These are phyloP conservation scores for Phlebiopsis flavidoalba DNA, from an alignment of 768 basidiomycete species.

Conservation along the genomic window DNA sequence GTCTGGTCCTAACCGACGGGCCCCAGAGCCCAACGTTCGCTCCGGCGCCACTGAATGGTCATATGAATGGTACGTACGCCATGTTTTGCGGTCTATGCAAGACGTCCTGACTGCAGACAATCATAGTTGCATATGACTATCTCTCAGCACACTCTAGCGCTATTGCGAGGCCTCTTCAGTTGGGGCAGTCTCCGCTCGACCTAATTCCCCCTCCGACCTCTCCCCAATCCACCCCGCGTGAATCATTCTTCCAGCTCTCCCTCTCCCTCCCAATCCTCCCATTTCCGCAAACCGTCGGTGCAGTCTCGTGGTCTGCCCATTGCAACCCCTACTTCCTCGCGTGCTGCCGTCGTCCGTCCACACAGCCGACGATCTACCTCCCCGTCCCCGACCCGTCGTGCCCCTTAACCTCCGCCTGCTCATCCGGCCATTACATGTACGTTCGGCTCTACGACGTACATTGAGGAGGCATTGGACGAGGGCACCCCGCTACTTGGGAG, in stretches of 20 bases:
- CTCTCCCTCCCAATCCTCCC: conserved; percentile 51
- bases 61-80: conserved; percentile 49
- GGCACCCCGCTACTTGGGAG: conserved; percentile 76
- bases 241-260: conserved; percentile 18
- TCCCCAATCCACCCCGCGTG: conserved; percentile 36
- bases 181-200: conserved; percentile 57
- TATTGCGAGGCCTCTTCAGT: conserved; percentile 68
- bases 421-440: conserved; percentile 79
- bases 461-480: conserved; percentile 62
- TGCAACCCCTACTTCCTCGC: conserved; percentile 54
- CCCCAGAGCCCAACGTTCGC: conserved; percentile 46
- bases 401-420: conserved; percentile 67
- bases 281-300: conserved; percentile 40
- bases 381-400: conserved; percentile 72
- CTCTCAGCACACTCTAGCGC: conserved; percentile 77
- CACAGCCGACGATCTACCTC: conserved; percentile 66
- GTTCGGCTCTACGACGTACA: conserved; percentile 63
- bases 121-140: conserved; percentile 70
- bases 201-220: conserved; percentile 42
- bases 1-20: conserved; percentile 41
- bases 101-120: not conserved
- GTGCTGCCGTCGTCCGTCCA: conserved; percentile 58
- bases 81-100: not conserved
- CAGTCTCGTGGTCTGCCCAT: conserved; percentile 13
- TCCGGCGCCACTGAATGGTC: conserved; percentile 51